Evolutionary conservation across 768 basidiomycete species (phyloP), one percentile per base, ranked within the genome.

Genomic region (Serendipita indica): DNA sequence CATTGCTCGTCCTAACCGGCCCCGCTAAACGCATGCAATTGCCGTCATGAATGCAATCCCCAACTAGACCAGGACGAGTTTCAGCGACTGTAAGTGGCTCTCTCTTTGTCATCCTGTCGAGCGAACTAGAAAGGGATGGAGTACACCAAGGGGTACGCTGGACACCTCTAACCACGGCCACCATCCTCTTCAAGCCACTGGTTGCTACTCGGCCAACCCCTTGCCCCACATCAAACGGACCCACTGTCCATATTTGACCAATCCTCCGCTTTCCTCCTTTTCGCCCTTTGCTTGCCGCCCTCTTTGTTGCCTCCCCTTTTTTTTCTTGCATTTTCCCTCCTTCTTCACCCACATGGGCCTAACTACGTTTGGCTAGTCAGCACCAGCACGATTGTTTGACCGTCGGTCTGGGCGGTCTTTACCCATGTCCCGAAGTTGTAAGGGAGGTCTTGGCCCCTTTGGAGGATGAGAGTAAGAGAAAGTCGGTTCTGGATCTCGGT

Each of bases 401-500:
- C 4, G n/a, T 54, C 49, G 49, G 22, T n/a, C n/a, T 54, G 25
- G 25, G 49, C 25, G 49, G 49, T 27, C 49, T 54, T 28, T 54
- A 54, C 30, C 49, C 49, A 4, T 54, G 49, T 18, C 49, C 49
- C 22, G 49, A 54, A 4, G 49, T 33, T n/a, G 49, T 54, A 22
- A 20, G 30, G 3, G 49, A 43, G 7, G 41, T 43, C 5, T 43
- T 43, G 41, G 41, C 49, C n/a, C 22, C 49, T 4, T 16, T 54
- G 3, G 25, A 33, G n/a, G 49, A 30, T 27, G 49, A 22, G 10
- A n/a, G 35, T n/a, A 37, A 10, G 5, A 18, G n/a, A 54, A 54
- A 54, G 25, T 4, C 49, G 7, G 32, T 54, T 12, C 49, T 54
- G 49, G 49, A 54, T 18, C 32, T 54, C n/a, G 49, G 49, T 54